Percentiles rank a stretch among this genome's conserved stretches.
phyloP scores from a whole-genome alignment of 164 flowering plant genomes.

The Berberis thunbergii region DNA sequence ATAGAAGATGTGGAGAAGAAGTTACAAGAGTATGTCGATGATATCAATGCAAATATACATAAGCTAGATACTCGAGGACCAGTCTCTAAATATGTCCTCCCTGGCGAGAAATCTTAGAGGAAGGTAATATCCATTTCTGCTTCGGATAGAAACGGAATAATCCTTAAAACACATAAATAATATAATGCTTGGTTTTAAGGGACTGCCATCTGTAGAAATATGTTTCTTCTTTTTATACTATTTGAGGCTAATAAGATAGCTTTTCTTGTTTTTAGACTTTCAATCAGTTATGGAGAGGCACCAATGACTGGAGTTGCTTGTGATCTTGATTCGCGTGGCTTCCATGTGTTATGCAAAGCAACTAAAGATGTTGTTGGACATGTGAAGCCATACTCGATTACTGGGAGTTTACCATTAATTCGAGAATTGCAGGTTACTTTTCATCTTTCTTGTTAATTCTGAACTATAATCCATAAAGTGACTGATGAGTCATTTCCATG shows the following conservation, averaged over 20 bases:
- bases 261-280: conserved; percentile 39
- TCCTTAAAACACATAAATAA: no score
- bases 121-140: conserved; percentile 33
- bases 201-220: no score
- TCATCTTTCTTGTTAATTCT: not conserved
- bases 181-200: no score
- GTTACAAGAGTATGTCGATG: conserved; percentile 67
- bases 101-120: conserved; percentile 82
- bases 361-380: conserved; percentile 90
- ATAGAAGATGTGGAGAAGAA: conserved; percentile 55
- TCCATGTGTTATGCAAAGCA: conserved; percentile 82
- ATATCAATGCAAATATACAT: conserved; percentile 77
- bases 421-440: conserved; percentile 70
- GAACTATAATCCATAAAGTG: not conserved
- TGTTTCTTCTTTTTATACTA: not conserved
- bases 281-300: conserved; percentile 63
- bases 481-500: conserved; percentile 5
- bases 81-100: conserved; percentile 83
- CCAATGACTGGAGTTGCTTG: conserved; percentile 78
- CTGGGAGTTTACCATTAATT: conserved; percentile 91
- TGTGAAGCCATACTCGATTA: conserved; percentile 89
- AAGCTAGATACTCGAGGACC: conserved; percentile 78
- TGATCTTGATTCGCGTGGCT: conserved; percentile 86
- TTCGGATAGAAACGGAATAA: no score
- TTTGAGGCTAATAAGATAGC: not conserved